Evolutionary conservation across 2,329 filamentous ascomycete genomes (phyloP).

Genomic region (Talaromyces sp.): DNA sequence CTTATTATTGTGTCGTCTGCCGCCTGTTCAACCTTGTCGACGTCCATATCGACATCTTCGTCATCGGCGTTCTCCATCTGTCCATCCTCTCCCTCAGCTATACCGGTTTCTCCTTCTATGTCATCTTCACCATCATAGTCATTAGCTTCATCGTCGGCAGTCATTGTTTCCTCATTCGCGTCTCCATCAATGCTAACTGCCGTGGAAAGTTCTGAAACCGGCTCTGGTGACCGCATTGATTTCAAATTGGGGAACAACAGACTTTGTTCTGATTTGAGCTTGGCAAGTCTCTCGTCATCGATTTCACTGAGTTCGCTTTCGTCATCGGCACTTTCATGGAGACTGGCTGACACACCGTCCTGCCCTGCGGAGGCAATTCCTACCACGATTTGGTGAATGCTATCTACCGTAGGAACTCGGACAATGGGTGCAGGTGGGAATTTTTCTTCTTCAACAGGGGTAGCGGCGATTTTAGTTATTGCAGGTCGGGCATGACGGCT

Average conservation of each 20-base stretch:
- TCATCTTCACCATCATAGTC: constrained; percentile 11
- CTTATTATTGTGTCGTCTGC: constrained; percentile 10
- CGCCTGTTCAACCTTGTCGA: constrained; percentile 16
- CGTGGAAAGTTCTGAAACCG: constrained; percentile 28
- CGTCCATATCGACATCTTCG: constrained; percentile 20
- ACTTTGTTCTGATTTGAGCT: constrained; percentile 26
- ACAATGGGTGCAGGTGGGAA: constrained; percentile 23
- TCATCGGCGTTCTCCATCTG: constrained; percentile 13
- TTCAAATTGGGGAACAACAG: constrained; percentile 27
- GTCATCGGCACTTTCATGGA: constrained; percentile 64
- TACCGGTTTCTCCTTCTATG: constrained; percentile 19
- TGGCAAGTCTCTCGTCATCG: constrained; percentile 34
- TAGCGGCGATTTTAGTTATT: constrained; percentile 24
- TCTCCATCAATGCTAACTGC: constrained; percentile 24
- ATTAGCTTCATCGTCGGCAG: constrained; percentile 19
- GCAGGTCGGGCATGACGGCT: constrained; percentile 34
- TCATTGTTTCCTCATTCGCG: constrained; percentile 20
- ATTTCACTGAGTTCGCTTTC: constrained; percentile 68
- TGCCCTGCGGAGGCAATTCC: constrained; percentile 22
- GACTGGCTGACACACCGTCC: constrained; percentile 56
- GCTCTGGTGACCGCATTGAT: constrained; percentile 23
- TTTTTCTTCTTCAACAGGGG: constrained; percentile 27
- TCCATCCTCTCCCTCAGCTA: constrained; percentile 13
- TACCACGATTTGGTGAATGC: constrained; percentile 15
- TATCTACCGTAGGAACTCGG: constrained; percentile 20